Conservation (phyloP, 129 eudicot species). For the Flaveria robusta region DNA sequence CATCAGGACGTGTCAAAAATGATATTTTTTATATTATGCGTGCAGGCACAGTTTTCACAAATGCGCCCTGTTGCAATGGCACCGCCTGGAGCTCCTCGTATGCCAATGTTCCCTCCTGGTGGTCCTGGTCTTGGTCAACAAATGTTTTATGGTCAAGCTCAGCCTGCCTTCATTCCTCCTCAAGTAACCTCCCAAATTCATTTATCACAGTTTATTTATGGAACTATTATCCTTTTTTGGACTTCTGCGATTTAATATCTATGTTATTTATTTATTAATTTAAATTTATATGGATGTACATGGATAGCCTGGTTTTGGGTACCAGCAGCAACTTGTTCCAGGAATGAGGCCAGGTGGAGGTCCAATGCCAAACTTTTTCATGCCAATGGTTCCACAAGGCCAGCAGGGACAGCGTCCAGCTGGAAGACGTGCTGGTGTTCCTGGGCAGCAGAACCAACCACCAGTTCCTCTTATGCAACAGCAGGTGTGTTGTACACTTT, state of each 20-base stretch:
- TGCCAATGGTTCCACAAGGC: slow-evolving; percentile 83
- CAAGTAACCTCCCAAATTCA: slow-evolving; percentile 45
- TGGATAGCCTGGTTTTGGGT: slow-evolving; percentile 70
- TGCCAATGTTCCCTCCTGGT: slow-evolving; percentile 90
- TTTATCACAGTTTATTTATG: not conserved
- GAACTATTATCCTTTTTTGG: not conserved
- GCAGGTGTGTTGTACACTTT: not conserved
- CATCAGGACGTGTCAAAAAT: not conserved
- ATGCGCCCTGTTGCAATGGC: slow-evolving; percentile 73
- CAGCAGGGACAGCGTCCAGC: slow-evolving; percentile 90
- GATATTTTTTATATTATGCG: not conserved
- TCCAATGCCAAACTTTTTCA: slow-evolving; percentile 72
- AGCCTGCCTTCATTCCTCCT: slow-evolving; percentile 78
- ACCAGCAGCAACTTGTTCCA: slow-evolving; percentile 93
- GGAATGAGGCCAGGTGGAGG: slow-evolving; percentile 78
- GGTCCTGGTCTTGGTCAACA: slow-evolving; percentile 85
- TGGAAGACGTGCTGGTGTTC: slow-evolving; percentile 64
- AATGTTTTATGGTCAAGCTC: slow-evolving; percentile 73
- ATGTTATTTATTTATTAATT: not conserved
- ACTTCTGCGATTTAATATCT: not conserved
- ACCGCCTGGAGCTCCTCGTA: slow-evolving; percentile 64
- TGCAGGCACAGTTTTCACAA: slow-evolving; percentile 78
- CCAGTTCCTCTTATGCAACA: slow-evolving; percentile 29
- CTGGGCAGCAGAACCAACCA: slow-evolving; percentile 62
- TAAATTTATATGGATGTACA: not conserved